Evolutionary conservation across 305 asterid species (phyloP).

Genomic region (Coffea humblotiana): DNA sequence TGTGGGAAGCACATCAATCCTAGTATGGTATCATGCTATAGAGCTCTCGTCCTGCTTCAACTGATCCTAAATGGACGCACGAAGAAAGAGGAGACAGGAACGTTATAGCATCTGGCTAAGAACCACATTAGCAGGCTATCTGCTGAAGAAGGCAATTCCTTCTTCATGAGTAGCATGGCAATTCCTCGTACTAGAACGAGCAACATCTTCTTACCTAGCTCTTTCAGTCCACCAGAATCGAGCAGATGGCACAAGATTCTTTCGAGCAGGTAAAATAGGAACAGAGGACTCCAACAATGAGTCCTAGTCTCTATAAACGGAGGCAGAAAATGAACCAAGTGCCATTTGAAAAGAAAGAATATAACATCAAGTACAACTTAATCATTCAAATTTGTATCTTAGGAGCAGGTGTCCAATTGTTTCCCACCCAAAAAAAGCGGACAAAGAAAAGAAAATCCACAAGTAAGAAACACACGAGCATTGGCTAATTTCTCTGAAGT

Average conservation of each 20-base stretch:
- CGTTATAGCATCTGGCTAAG: no score
- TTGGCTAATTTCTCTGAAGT: neutral
- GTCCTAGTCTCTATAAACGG: neutral
- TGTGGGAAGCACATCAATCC: no score
- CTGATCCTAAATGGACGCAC: no score
- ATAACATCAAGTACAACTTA: neutral
- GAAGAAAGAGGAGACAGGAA: no score
- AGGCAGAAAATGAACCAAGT: neutral
- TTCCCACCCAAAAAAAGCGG: neutral
- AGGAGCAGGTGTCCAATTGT: neutral
- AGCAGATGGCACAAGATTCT: neutral
- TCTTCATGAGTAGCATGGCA: no score
- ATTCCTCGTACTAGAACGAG: no score
- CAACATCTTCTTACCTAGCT: neutral
- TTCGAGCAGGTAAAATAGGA: neutral
- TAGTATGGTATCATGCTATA: no score
- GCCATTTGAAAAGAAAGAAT: neutral
- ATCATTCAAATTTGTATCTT: neutral
- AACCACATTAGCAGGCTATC: no score
- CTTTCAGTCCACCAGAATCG: neutral
- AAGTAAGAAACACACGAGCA: neutral
- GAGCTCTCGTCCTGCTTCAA: no score
- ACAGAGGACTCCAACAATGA: neutral
- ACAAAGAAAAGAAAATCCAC: no score
- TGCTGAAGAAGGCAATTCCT: no score